Conservation (phyloP, 495 filamentous ascomycete species). For the Penicillium arizonense region DNA sequence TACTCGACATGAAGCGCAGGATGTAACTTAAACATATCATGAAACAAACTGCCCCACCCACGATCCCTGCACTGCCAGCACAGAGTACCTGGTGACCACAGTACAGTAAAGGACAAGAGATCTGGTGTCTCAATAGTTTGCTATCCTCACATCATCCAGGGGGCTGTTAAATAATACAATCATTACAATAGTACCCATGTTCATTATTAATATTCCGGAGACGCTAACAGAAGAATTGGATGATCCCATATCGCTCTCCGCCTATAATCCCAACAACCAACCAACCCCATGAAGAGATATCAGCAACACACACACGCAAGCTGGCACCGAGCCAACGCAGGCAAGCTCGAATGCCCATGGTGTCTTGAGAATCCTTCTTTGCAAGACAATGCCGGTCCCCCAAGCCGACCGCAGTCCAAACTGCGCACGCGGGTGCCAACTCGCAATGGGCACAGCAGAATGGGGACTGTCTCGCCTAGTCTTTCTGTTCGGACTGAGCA, state of each 20-base stretch:
- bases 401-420: too few species aligned
- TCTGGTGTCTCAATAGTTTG: background rate
- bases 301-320: constrained; percentile 7
- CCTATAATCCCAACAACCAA: background rate
- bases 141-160: background rate
- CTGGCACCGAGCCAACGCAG: constrained; percentile 7
- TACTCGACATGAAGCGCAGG: background rate
- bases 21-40: too few species aligned
- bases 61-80: constrained; percentile 3
- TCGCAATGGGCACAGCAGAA: too few species aligned
- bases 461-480: too few species aligned
- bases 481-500: too few species aligned
- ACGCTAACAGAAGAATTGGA: too few species aligned
- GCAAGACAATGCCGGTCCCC: too few species aligned
- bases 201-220: too few species aligned
- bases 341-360: constrained; percentile 4
- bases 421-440: too few species aligned
- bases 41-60: background rate
- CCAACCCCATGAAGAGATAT: constrained; percentile 4
- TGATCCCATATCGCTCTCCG: background rate
- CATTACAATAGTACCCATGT: background rate
- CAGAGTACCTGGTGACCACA: constrained; percentile 1
- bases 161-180: background rate
- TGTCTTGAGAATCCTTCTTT: background rate
- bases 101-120: background rate